Percentiles rank a stretch among this genome's conserved stretches.
These are phyloP conservation scores for Aspergillus sclerotialis DNA, from an alignment of 2,329 filamentous ascomycete genomes.

Conservation along the genomic window DNA sequence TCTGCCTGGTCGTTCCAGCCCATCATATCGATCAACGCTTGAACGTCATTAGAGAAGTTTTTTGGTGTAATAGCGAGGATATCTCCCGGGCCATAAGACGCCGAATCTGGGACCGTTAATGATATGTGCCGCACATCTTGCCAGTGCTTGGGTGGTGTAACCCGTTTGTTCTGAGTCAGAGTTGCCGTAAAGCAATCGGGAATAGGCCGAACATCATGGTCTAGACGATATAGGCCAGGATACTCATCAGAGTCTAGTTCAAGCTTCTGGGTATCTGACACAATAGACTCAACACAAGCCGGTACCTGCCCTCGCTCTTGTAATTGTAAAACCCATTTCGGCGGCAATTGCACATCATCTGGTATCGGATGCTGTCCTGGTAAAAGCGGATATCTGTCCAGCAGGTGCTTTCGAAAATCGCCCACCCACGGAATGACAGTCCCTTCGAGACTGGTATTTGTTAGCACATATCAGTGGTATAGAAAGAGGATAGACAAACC, in stretches of 20 bases:
- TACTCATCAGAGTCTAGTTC: constrained; percentile 6
- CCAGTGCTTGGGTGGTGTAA: constrained; percentile 75
- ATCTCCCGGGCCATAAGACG: constrained; percentile 64
- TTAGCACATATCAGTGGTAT: constrained; percentile 1
- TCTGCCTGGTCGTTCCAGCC: constrained; percentile 70
- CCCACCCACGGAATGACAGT: constrained; percentile 72
- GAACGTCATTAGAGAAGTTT: constrained; percentile 76
- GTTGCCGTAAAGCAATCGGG: constrained; percentile 50
- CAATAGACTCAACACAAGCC: constrained; percentile 1
- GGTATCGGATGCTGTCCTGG: constrained; percentile 62
- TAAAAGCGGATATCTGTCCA: constrained; percentile 63
- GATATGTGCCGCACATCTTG: constrained; percentile 85
- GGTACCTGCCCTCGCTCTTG: constrained; percentile 2
- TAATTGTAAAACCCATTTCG: constrained; percentile 57
- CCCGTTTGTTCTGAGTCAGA: constrained; percentile 59
- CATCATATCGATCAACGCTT: constrained; percentile 71
- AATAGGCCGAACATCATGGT: constrained; percentile 50
- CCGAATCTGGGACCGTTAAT: constrained; percentile 42
- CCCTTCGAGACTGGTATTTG: constrained; percentile 61
- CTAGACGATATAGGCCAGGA: constrained; percentile 21
- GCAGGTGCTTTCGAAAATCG: constrained; percentile 58
- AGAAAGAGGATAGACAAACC: constrained; percentile 47
- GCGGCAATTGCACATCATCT: constrained; percentile 64
- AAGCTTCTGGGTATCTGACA: constrained; percentile 3
- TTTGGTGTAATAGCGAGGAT: constrained; percentile 77